Percentiles rank a stretch among this genome's conserved stretches.
phyloP scores from a whole-genome alignment of 2,329 filamentous ascomycete species.

The Scedosporium boydii region DNA sequence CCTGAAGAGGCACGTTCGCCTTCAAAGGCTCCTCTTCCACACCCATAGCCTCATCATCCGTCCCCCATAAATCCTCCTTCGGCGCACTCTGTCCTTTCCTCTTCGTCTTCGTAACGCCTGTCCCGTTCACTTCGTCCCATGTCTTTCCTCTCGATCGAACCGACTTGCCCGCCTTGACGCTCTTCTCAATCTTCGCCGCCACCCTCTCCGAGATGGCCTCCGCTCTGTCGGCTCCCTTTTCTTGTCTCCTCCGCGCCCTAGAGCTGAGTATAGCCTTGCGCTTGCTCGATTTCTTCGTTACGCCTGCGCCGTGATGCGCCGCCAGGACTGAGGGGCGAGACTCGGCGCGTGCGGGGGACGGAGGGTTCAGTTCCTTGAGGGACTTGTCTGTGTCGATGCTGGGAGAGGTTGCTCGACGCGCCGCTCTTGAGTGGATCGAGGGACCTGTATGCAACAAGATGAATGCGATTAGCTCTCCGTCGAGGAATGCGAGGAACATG shows the following conservation, averaged over 20 bases:
- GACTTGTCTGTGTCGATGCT: constrained; percentile 65
- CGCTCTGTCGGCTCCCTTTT: constrained; percentile 49
- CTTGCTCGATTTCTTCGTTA: constrained; percentile 56
- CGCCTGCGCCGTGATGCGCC: constrained; percentile 56
- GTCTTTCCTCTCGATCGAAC: constrained; percentile 40
- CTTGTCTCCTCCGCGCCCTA: constrained; percentile 45
- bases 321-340: constrained; percentile 58
- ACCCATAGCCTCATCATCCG: background rate
- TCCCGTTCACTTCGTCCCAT: constrained; percentile 51
- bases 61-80: constrained; percentile 9
- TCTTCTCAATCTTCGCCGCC: constrained; percentile 44
- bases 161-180: constrained; percentile 35
- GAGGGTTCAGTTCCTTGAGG: constrained; percentile 46
- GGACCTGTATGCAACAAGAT: constrained; percentile 30
- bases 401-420: constrained; percentile 61
- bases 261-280: constrained; percentile 45
- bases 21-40: background rate
- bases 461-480: background rate
- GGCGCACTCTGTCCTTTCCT: constrained; percentile 9
- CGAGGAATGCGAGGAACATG: background rate
- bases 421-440: constrained; percentile 64
- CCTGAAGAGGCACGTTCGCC: background rate
- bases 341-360: constrained; percentile 26
- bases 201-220: constrained; percentile 52
- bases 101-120: constrained; percentile 16